Base-by-base conservation (phyloP, 768 basidiomycete genomes). In the Naganishia vishniacii region DNA sequence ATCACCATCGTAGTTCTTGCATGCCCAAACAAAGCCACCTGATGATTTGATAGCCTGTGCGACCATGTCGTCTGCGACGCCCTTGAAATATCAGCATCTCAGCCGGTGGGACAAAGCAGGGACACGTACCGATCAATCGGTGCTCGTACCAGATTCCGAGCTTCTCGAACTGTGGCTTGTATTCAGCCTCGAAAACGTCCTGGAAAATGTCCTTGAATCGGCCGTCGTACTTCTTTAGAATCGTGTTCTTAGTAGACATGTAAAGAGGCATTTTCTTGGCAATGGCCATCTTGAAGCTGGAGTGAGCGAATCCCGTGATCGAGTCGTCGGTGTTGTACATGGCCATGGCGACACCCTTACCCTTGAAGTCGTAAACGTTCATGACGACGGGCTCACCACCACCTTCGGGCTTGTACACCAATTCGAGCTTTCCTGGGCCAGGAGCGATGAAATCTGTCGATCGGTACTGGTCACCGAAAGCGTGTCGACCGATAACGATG, bases 251-350 rank as follows among this genome's bases (percentile, higher is more conserved):
- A 44, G 94, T 98, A 12, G 90, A 92, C 88, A 98, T 85, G 83
- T 93, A 97, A 32, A 79, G 67, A 15, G 81, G 79, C 71, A 82
- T 77, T 72, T 81, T 80, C 79, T 83, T 82, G 65, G 73, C 71
- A n/a, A 83, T 68, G 16, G 82, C 94, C 91, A 97, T 94, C 81
- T 98, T 97, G 83, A 99, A 97, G 20, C 89, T 92, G 5, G 93
- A 84, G 79, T 99, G 94, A 0, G 95, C 94, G 74, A 99, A 99
- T 23, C 94, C 94, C 18, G 81, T 81, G 72, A 99, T 97, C 1
- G 89, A 92, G 87, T 94, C 91, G 69, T 97, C 91, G 6, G 92
- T 97, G 80, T 97, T 97, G 81, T 98, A 97, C 95, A 98, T 98
- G 74, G 86, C 83, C 83, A 99, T 84, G 4, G 92, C 93, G 32